Percentiles rank a stretch among this genome's conserved stretches.
Conservation (phyloP, 2,329 filamentous ascomycete species). For the Fusarium sp. region DNA sequence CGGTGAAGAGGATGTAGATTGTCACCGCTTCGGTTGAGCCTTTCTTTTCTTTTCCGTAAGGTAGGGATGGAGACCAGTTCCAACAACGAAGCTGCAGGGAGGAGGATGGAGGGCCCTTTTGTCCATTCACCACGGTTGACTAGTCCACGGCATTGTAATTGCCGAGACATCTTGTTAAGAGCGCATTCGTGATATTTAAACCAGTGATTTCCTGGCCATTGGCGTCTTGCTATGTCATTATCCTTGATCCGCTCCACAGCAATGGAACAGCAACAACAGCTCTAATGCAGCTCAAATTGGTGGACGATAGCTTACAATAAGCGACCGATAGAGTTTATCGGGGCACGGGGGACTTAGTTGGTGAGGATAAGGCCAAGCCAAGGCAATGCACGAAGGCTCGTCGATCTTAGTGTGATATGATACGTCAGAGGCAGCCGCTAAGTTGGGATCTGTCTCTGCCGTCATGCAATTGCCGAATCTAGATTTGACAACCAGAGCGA, state of each 20-base stretch:
- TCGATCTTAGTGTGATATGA: slow-evolving; percentile 28
- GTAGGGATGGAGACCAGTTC: slow-evolving; percentile 2
- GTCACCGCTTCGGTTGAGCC: slow-evolving; percentile 3
- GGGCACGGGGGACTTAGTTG: background rate
- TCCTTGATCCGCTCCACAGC: background rate
- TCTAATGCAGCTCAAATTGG: background rate
- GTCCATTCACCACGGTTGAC: background rate
- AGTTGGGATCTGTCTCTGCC: background rate
- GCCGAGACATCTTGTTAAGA: slow-evolving; percentile 4
- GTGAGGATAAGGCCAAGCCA: slow-evolving; percentile 4
- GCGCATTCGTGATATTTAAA: background rate
- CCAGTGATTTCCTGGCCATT: background rate
- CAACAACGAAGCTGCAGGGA: background rate
- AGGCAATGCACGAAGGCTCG: background rate
- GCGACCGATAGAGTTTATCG: slow-evolving; percentile 18
- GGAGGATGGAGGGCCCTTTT: background rate
- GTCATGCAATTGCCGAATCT: slow-evolving; percentile 10
- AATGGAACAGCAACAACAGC: background rate
- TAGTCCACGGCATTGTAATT: slow-evolving; percentile 6
- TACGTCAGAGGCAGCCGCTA: slow-evolving; percentile 22
- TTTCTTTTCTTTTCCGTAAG: background rate
- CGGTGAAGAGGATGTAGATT: background rate
- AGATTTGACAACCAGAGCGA: background rate
- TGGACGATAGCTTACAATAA: background rate
- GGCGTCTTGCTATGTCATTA: slow-evolving; percentile 8